Conservation (phyloP, 2,329 filamentous ascomycete species). For the Aaosphaeria arxii region DNA sequence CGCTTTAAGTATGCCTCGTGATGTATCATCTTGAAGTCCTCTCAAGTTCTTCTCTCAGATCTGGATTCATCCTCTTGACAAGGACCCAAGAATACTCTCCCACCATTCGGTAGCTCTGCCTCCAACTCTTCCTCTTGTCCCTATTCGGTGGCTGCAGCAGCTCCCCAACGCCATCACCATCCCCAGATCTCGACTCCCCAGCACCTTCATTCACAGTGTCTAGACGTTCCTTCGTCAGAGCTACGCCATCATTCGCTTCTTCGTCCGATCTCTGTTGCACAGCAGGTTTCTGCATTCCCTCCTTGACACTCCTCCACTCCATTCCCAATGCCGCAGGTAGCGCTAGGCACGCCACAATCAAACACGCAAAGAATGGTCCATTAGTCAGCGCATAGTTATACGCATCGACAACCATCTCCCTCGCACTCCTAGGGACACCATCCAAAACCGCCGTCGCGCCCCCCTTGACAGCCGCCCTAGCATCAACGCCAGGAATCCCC, state of each 20-base stretch:
- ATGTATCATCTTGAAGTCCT: no score
- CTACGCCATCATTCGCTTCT: not conserved
- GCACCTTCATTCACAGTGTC: no score
- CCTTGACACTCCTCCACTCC: constrained; percentile 61
- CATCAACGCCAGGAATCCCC: constrained; percentile 21
- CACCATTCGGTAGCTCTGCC: not conserved
- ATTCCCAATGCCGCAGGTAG: constrained; percentile 55
- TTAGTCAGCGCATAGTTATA: constrained; percentile 29
- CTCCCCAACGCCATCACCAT: not conserved
- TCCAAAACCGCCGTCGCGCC: constrained; percentile 58
- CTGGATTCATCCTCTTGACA: not conserved
- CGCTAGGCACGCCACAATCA: constrained; percentile 54
- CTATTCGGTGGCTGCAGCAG: not conserved
- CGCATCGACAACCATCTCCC: constrained; percentile 15
- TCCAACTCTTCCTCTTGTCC: not conserved
- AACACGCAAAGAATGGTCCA: constrained; percentile 55
- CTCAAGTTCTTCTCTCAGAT: not conserved
- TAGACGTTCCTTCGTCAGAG: no score
- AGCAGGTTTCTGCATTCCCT: no score
- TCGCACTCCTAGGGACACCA: constrained; percentile 11
- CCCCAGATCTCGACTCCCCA: not conserved
- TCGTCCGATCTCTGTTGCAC: not conserved
- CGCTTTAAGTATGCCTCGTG: no score
- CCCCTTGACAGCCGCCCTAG: constrained; percentile 35
- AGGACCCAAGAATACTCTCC: not conserved